Percentiles rank a stretch among this genome's conserved stretches.
phyloP scores from a whole-genome alignment of 2,329 filamentous ascomycete genomes.

The Furcasterigmium sp. region DNA sequence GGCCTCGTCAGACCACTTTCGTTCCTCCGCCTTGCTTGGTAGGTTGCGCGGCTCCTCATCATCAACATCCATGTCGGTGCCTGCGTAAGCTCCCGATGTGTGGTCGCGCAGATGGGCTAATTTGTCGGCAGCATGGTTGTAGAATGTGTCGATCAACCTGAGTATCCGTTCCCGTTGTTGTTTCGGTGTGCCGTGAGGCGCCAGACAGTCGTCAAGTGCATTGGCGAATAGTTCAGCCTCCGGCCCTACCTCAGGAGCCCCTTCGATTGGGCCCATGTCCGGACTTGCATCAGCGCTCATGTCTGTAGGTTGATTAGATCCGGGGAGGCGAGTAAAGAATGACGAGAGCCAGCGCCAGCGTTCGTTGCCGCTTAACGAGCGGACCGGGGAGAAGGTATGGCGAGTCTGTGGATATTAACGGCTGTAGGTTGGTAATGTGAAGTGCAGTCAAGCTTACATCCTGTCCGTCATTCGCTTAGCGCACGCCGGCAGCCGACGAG shows the following conservation, averaged over 20 bases:
- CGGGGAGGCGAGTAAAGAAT: too few species aligned
- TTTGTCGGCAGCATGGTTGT: slow-evolving; percentile 46
- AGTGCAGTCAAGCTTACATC: too few species aligned
- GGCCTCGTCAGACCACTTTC: slow-evolving; percentile 72
- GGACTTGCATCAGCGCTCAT: too few species aligned
- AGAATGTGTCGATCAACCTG: slow-evolving; percentile 61
- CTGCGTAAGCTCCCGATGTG: slow-evolving; percentile 29
- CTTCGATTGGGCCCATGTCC: too few species aligned
- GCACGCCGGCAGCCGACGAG: too few species aligned
- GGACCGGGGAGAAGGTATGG: too few species aligned
- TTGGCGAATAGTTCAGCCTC: slow-evolving; percentile 87
- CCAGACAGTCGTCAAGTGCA: slow-evolving; percentile 69
- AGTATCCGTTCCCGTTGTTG: slow-evolving; percentile 63
- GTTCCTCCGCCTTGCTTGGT: slow-evolving; percentile 14
- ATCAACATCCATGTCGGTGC: slow-evolving; percentile 53
- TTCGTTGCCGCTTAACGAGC: too few species aligned
- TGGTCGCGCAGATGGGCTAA: slow-evolving; percentile 36
- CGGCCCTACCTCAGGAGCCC: slow-evolving; percentile 39
- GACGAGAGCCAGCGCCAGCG: too few species aligned
- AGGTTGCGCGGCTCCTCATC: slow-evolving; percentile 33
- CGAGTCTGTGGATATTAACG: too few species aligned
- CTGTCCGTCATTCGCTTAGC: too few species aligned
- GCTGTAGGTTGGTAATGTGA: too few species aligned
- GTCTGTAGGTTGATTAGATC: too few species aligned
- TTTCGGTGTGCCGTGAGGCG: slow-evolving; percentile 37